A percentile compares a stretch with the other conserved stretches of the same genome.
These are phyloP conservation scores for Zygosaccharomyces pseudorouxii DNA, from an alignment of 805 yeast genomes.

Conservation along the genomic window DNA sequence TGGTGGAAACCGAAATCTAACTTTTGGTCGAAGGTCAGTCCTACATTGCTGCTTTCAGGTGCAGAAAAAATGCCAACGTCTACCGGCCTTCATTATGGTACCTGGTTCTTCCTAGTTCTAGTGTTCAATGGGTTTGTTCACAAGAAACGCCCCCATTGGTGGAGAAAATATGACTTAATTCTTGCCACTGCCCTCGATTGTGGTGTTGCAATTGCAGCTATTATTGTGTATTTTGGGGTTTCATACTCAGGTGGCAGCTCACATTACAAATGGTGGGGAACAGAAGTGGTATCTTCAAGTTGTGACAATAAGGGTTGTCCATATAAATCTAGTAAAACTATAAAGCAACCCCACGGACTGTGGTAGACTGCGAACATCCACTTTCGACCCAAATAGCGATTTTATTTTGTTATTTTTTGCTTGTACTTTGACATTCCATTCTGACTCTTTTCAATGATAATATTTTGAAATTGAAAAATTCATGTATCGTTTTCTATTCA, in stretches of 20 bases:
- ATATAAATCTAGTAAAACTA: background rate
- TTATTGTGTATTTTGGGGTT: constrained; percentile 51
- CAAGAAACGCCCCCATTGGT: constrained; percentile 57
- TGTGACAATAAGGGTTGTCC: constrained; percentile 30
- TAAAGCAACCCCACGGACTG: no score
- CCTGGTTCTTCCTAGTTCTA: constrained; percentile 52
- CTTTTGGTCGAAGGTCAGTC: constrained; percentile 44
- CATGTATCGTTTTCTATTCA: no score
- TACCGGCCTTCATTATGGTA: constrained; percentile 57
- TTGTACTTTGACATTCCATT: no score
- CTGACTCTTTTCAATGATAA: no score
- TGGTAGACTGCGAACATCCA: no score
- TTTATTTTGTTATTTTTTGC: no score
- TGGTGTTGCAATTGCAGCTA: constrained; percentile 62
- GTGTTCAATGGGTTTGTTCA: constrained; percentile 55
- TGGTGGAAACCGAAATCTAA: constrained; percentile 39
- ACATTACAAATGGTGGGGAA: constrained; percentile 63
- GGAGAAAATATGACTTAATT: constrained; percentile 71
- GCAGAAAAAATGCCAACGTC: constrained; percentile 64
- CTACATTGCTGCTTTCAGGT: constrained; percentile 57
- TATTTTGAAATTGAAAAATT: no score
- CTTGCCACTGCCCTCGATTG: constrained; percentile 62
- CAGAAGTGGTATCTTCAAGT: constrained; percentile 40
- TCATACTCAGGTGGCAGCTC: constrained; percentile 39
- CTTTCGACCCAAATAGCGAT: no score